phyloP scores from a whole-genome alignment of 371 early-diverging fungal genomes.

The Syncephalis plumigaleata region DNA sequence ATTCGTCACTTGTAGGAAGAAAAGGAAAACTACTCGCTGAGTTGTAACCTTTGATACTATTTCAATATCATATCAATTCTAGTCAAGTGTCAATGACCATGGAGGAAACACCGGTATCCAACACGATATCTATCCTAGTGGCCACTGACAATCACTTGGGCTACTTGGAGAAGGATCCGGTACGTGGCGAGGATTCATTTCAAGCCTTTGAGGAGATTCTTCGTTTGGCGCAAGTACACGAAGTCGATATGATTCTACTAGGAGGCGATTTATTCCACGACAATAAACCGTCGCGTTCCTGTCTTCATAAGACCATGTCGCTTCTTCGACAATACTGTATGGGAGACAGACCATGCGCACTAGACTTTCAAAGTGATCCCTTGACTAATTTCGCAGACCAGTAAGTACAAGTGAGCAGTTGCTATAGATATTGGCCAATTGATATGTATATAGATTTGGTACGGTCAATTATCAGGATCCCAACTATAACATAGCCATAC shows the following conservation, averaged over 20 bases:
- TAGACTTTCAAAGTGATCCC: slow-evolving; percentile 64
- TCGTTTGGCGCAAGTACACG: slow-evolving; percentile 35
- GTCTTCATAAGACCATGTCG: slow-evolving; percentile 55
- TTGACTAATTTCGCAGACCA: slow-evolving; percentile 47
- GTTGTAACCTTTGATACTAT: too few species aligned
- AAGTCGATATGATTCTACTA: slow-evolving; percentile 90
- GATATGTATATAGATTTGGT: slow-evolving; percentile 11
- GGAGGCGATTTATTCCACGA: slow-evolving; percentile 99
- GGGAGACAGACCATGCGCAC: slow-evolving; percentile 53
- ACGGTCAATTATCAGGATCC: slow-evolving; percentile 78
- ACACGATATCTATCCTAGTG: slow-evolving; percentile 29
- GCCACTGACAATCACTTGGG: slow-evolving; percentile 98
- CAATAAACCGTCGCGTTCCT: slow-evolving; percentile 83
- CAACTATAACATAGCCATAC: slow-evolving; percentile 75
- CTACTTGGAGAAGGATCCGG: slow-evolving; percentile 86
- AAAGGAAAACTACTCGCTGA: too few species aligned
- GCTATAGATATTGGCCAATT: neutral
- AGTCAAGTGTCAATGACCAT: too few species aligned
- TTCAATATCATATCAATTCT: too few species aligned
- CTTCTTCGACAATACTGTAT: slow-evolving; percentile 70
- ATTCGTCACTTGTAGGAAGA: too few species aligned
- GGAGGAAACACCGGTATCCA: too few species aligned
- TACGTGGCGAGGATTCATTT: slow-evolving; percentile 87
- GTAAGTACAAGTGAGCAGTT: slow-evolving; percentile 6
- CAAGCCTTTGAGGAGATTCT: slow-evolving; percentile 90